Evolutionary conservation across 2,329 filamentous ascomycete species (phyloP).

Genomic region (Zarea fungicola): DNA sequence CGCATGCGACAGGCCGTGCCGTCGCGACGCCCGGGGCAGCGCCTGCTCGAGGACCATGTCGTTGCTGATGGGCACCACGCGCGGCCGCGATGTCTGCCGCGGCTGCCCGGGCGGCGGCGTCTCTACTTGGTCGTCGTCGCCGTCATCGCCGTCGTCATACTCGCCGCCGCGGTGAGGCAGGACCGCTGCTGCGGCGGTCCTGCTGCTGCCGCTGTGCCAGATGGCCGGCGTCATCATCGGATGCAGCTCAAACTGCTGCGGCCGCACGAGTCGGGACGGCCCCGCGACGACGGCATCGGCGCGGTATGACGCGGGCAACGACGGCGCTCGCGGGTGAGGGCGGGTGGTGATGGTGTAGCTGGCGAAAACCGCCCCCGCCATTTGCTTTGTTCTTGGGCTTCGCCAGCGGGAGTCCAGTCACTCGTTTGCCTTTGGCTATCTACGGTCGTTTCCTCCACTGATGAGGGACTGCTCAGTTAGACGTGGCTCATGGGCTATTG

Average conservation of each 20-base stretch:
- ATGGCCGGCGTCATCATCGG: conserved; percentile 5
- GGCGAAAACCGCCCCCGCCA: conserved; percentile 7
- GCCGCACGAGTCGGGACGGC: neutral
- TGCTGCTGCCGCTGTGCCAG: neutral
- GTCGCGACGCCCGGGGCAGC: conserved; percentile 2
- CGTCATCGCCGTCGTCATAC: neutral
- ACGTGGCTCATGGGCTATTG: too few relatives aligned
- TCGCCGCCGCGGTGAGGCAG: neutral
- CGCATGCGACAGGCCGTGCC: conserved; percentile 5
- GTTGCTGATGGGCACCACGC: neutral
- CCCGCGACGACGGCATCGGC: neutral
- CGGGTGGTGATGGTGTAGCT: neutral
- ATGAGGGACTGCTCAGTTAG: too few relatives aligned
- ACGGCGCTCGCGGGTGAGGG: neutral
- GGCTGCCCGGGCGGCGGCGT: neutral
- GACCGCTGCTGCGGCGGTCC: neutral
- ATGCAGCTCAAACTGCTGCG: conserved; percentile 1
- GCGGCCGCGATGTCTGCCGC: neutral
- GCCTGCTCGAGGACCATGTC: conserved; percentile 6
- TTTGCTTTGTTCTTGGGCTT: neutral
- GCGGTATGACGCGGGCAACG: neutral
- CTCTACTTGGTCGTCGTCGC: neutral
- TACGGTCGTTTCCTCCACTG: too few relatives aligned
- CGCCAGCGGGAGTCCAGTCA: too few relatives aligned
- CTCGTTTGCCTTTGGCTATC: too few relatives aligned